Conservation (phyloP, 2,329 filamentous ascomycete genomes). For the Cytospora leucostoma region DNA sequence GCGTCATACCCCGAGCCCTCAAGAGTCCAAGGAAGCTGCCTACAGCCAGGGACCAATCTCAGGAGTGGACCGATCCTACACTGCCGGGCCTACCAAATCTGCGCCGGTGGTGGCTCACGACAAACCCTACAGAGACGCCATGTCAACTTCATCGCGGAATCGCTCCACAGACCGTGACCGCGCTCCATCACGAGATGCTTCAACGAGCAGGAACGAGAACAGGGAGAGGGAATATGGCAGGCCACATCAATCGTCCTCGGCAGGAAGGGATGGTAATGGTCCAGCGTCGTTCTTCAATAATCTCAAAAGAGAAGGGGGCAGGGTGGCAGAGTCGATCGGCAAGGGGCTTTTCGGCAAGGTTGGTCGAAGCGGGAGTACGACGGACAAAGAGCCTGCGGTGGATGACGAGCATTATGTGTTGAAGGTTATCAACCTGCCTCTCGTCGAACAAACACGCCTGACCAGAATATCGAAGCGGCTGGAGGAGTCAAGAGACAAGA, state of each 20-base stretch:
- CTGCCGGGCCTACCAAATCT: conserved; percentile 55
- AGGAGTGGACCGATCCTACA: conserved; percentile 40
- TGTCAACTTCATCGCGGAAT: conserved; percentile 65
- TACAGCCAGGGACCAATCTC: conserved; percentile 29
- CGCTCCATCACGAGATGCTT: conserved; percentile 47
- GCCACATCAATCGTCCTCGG: conserved; percentile 54
- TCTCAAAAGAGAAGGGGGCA: conserved; percentile 70
- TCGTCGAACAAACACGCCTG: conserved; percentile 85
- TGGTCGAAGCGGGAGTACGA: conserved; percentile 69
- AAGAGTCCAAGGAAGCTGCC: conserved; percentile 33
- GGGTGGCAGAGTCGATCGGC: conserved; percentile 77
- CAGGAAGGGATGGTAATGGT: conserved; percentile 58
- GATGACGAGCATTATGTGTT: conserved; percentile 84
- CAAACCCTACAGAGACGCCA: conserved; percentile 67
- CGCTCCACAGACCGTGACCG: conserved; percentile 68
- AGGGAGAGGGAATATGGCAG: conserved; percentile 50
- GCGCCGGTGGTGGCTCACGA: conserved; percentile 67
- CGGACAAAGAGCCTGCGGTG: conserved; percentile 63
- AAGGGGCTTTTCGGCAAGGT: conserved; percentile 83
- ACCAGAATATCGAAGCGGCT: conserved; percentile 89
- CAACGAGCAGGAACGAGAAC: conserved; percentile 45
- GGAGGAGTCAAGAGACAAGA: conserved; percentile 88
- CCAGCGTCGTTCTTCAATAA: conserved; percentile 66
- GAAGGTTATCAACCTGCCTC: conserved; percentile 80
- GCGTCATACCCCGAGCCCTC: conserved; percentile 36